Evolutionary conservation across 352 stramenopile genomes (phyloP).

Genomic region (Phytophthora nicotianae): DNA sequence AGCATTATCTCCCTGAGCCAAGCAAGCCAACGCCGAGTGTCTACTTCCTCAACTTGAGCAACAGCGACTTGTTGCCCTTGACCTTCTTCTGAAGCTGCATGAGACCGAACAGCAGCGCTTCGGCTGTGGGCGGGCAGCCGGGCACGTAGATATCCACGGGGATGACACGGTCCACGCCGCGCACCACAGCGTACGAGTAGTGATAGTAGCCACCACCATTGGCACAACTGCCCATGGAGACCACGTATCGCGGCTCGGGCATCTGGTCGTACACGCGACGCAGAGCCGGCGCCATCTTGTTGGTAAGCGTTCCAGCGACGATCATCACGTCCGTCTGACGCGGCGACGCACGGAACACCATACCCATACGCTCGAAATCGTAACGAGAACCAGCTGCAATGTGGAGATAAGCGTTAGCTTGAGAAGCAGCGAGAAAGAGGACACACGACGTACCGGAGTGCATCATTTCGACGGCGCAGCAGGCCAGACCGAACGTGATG

Average conservation of each 20-base stretch:
- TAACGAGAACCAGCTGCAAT: constrained; percentile 81
- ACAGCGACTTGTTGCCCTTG: constrained; percentile 94
- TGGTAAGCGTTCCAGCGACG: constrained; percentile 98
- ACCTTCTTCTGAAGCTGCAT: constrained; percentile 99
- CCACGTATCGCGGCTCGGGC: constrained; percentile 97
- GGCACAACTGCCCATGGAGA: constrained; percentile 98
- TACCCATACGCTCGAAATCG: constrained; percentile 98
- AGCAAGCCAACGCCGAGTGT: background rate
- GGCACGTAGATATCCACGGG: constrained; percentile 99
- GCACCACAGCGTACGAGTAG: constrained; percentile 96
- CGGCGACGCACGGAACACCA: constrained; percentile 95
- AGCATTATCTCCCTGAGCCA: background rate
- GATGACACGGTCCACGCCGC: constrained; percentile 95
- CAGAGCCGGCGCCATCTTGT: constrained; percentile 99
- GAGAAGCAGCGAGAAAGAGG: background rate
- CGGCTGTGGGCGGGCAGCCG: constrained; percentile 96
- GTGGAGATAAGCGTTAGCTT: background rate
- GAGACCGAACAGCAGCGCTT: constrained; percentile 96
- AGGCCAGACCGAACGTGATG: constrained; percentile 99
- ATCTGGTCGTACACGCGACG: constrained; percentile 98
- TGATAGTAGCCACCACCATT: constrained; percentile 93
- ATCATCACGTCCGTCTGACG: constrained; percentile 98
- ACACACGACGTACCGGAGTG: constrained; percentile 67
- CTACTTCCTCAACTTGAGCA: constrained; percentile 94
- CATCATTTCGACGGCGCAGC: constrained; percentile 99